Evolutionary conservation across 495 filamentous ascomycete species (phyloP).

Genomic region (Hypoxylon cercidicola): DNA sequence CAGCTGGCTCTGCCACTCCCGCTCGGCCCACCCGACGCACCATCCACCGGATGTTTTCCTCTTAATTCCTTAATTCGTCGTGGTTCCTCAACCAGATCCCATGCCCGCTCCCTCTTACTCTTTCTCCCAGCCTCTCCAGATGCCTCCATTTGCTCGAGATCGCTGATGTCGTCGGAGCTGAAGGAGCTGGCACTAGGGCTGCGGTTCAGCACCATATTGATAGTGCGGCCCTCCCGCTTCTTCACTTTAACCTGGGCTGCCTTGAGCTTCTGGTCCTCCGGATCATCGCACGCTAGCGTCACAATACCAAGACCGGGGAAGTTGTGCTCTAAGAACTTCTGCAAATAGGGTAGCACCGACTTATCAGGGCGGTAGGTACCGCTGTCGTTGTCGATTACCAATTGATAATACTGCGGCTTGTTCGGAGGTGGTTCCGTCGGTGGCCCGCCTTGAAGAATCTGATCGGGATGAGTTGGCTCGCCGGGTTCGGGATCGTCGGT

Average conservation of each 20-base stretch:
- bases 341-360: constrained; percentile 73
- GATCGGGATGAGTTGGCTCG: constrained; percentile 41
- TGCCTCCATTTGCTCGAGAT: constrained; percentile 66
- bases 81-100: constrained; percentile 55
- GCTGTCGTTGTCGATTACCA: constrained; percentile 94
- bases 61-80: constrained; percentile 41
- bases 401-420: constrained; percentile 78
- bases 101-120: constrained; percentile 57
- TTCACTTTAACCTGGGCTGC: constrained; percentile 61
- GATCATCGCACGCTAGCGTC: constrained; percentile 76
- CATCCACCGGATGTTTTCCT: constrained; percentile 12
- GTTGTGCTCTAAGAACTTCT: constrained; percentile 72
- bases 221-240: constrained; percentile 67
- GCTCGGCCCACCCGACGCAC: constrained; percentile 23
- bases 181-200: constrained; percentile 63
- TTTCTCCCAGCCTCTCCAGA: constrained; percentile 40
- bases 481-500: constrained; percentile 27
- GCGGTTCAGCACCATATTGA: constrained; percentile 73
- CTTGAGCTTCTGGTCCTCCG: constrained; percentile 67
- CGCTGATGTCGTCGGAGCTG: constrained; percentile 80
- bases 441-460: constrained; percentile 49
- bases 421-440: constrained; percentile 54
- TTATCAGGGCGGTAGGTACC: constrained; percentile 92
- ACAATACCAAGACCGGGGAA: constrained; percentile 79
- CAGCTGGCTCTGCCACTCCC: constrained; percentile 26